These are phyloP conservation scores for Oemleria cerasiformis DNA, from an alignment of 306 rosid species.

Conservation along the genomic window DNA sequence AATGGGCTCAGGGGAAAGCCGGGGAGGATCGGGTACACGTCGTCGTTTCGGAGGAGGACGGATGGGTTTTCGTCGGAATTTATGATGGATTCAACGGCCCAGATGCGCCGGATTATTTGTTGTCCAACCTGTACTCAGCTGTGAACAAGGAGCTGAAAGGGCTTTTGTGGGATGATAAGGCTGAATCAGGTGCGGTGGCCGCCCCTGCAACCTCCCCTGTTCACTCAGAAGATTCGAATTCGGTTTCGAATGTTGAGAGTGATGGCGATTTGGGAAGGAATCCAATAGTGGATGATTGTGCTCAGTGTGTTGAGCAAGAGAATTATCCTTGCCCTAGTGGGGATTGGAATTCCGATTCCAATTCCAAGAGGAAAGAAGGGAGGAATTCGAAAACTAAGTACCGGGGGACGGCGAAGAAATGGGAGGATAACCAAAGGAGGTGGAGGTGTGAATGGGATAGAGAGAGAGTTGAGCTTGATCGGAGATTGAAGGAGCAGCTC, in stretches of 20 bases:
- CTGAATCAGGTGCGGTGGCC: slow-evolving; percentile 19
- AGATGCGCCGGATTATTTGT: slow-evolving; percentile 88
- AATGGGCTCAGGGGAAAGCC: slow-evolving; percentile 99
- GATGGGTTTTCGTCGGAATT: slow-evolving; percentile 98
- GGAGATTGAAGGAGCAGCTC: slow-evolving; percentile 72
- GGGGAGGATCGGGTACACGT: slow-evolving; percentile 98
- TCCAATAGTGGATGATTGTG: slow-evolving; percentile 39
- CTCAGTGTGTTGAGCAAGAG: slow-evolving; percentile 55
- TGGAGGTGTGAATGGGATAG: slow-evolving; percentile 97
- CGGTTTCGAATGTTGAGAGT: slow-evolving; percentile 20
- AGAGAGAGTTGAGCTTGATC: slow-evolving; percentile 81
- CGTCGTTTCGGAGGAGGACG: slow-evolving; percentile 93
- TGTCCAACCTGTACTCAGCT: slow-evolving; percentile 62
- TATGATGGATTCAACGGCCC: slow-evolving; percentile 98
- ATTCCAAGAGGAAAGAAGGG: slow-evolving; percentile 28
- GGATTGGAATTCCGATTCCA: slow-evolving; percentile 38
- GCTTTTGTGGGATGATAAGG: slow-evolving; percentile 75
- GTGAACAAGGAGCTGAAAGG: slow-evolving; percentile 91
- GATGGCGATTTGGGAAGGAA: slow-evolving; percentile 36
- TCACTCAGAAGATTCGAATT: slow-evolving; percentile 26
- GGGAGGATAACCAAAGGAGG: slow-evolving; percentile 85
- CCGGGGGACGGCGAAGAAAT: slow-evolving; percentile 54
- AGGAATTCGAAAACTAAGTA: slow-evolving; percentile 46
- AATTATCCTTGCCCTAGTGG: slow-evolving; percentile 51
- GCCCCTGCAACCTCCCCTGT: slow-evolving; percentile 35